Base-by-base conservation (phyloP, 148 eudicot genomes). In the Nyssa sinensis region DNA sequence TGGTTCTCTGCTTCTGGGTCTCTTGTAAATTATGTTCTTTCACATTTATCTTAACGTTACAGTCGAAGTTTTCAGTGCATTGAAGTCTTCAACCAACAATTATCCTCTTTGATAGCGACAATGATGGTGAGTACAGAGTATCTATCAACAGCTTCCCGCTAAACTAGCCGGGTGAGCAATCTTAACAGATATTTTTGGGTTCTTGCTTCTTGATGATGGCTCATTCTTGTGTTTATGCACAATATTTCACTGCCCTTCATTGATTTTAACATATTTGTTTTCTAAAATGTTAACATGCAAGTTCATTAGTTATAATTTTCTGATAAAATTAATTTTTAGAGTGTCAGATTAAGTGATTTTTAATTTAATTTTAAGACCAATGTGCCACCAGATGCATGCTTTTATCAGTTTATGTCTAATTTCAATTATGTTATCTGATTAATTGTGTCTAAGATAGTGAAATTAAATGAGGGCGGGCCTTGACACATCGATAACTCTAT, bases 81-180 rank as follows among this genome's bases (percentile, higher is more conserved):
- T 34, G 44, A 30, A 37, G 24, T 37, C 66, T 32, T n/a, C 19
- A 27, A 39, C 3, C 16, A n/a, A 30, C 33, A 47, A 23, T n/a
- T 21, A 14, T 30, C 33, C 17, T 63, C 74, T 34, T 51, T 76
- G 47, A 44, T 35, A 47, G 53, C 34, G 32, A 33, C 1, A 70
- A 77, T 69, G 74, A 74, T 67, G 63, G 51, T 69, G 35, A 69
- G 32, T 44, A 49, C 29, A 62, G 35, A 63, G 25, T 33, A 31
- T 32, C n/a, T 47, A 16, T 9, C 62, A 30, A 24, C 49, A 3
- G 28, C 34, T 69, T 51, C 62, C 0, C 25, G 11, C 58, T 49
- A 1, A n/a, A 23, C 19, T n/a, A 62, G 49, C 57, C 16, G 62
- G 58, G 79, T 77, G 70, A 64, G 69, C 47, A 12, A 23, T 53